Percentiles rank a stretch among this genome's conserved stretches.
phyloP scores from a whole-genome alignment of 257 asterid species.

The Dorcoceras hygrometricum region DNA sequence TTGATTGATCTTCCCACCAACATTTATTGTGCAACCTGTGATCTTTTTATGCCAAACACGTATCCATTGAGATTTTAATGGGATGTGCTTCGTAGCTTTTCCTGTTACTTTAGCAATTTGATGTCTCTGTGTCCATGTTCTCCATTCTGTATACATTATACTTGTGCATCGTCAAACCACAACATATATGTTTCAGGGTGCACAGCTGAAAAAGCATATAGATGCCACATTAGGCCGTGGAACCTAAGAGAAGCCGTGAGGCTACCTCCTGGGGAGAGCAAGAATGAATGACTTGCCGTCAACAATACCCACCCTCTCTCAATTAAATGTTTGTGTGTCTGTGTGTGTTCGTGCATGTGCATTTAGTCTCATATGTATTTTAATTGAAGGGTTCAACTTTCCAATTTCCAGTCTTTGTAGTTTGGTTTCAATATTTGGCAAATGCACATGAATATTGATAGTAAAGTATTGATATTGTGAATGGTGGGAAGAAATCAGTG shows the following conservation, averaged over 20 bases:
- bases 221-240: constrained; percentile 95
- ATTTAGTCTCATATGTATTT: neutral
- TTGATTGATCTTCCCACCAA: neutral
- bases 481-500: neutral
- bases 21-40: neutral
- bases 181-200: constrained; percentile 50
- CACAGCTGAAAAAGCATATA: constrained; percentile 80
- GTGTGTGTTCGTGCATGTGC: neutral
- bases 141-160: constrained; percentile 5
- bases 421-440: neutral
- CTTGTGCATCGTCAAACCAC: constrained; percentile 14
- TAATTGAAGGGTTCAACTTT: neutral
- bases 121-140: neutral
- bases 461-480: neutral
- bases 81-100: neutral
- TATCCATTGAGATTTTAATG: neutral
- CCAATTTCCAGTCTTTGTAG: neutral
- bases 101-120: constrained; percentile 13
- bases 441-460: neutral
- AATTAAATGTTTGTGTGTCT: neutral
- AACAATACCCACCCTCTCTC: constrained; percentile 51
- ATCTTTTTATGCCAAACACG: neutral
- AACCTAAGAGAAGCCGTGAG: constrained; percentile 88
- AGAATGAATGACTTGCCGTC: constrained; percentile 92
- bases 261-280: constrained; percentile 91